A percentile compares a stretch with the other conserved stretches of the same genome.
phyloP scores from a whole-genome alignment of 2,329 filamentous ascomycete species.

The Venturia aucupariae region DNA sequence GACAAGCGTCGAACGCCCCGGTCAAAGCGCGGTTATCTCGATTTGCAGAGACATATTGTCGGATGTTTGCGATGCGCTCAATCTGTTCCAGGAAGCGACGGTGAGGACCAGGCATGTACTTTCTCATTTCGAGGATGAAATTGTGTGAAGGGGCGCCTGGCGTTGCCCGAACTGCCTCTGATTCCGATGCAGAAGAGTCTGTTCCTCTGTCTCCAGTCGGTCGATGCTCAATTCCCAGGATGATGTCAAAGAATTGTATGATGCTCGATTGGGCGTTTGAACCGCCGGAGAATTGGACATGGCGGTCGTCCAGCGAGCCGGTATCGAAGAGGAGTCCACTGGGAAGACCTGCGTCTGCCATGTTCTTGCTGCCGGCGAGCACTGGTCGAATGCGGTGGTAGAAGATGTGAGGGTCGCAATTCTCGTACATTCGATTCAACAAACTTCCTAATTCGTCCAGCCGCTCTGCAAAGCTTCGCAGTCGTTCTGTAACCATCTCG shows the following conservation, averaged over 20 bases:
- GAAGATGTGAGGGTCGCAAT: constrained; percentile 88
- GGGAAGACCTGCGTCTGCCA: constrained; percentile 86
- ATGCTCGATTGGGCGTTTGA: constrained; percentile 96
- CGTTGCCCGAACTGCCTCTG: constrained; percentile 26
- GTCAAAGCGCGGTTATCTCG: constrained; percentile 55
- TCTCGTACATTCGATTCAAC: constrained; percentile 86
- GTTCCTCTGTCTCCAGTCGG: constrained; percentile 56
- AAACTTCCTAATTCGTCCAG: constrained; percentile 74
- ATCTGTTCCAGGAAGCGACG: constrained; percentile 81
- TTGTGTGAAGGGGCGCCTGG: constrained; percentile 57
- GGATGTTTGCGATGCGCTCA: constrained; percentile 72
- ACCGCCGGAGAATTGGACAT: constrained; percentile 81
- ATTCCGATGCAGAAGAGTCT: constrained; percentile 32
- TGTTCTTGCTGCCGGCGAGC: constrained; percentile 93
- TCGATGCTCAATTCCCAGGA: constrained; percentile 79
- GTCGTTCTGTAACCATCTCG: constrained; percentile 61
- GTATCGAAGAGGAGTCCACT: constrained; percentile 82
- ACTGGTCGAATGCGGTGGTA: constrained; percentile 95
- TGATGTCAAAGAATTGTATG: constrained; percentile 94
- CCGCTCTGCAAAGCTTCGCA: constrained; percentile 77
- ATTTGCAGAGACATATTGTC: constrained; percentile 63
- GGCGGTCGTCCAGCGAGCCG: constrained; percentile 55
- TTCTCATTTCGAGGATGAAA: constrained; percentile 94
- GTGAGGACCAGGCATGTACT: constrained; percentile 93
- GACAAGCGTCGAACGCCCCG: constrained; percentile 81